Conservation (phyloP, 108 stramenopile species). For the Poteriospumella lacustris region DNA sequence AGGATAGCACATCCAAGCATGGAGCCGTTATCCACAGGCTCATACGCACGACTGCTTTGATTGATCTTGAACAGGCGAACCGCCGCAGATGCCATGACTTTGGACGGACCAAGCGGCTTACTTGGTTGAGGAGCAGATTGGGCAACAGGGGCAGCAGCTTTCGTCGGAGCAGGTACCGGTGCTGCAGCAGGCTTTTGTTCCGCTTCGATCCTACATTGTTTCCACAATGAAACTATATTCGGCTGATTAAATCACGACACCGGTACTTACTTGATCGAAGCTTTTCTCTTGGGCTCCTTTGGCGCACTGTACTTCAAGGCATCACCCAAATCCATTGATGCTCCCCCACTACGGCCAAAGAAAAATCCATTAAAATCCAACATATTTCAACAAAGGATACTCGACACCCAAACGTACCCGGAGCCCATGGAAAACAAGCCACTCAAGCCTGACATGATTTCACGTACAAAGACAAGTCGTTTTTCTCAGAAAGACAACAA, state of each 20-base stretch:
- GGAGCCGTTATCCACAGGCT: neutral
- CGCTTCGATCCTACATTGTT: too few relatives aligned
- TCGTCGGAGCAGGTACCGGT: neutral
- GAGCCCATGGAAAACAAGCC: too few relatives aligned
- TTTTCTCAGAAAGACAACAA: too few relatives aligned
- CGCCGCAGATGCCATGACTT: slow-evolving; percentile 1
- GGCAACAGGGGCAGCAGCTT: neutral
- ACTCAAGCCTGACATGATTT: too few relatives aligned
- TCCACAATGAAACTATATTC: too few relatives aligned
- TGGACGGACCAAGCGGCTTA: neutral
- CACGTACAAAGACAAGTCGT: too few relatives aligned
- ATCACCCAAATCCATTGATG: neutral
- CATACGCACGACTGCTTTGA: neutral
- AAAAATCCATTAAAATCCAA: too few relatives aligned
- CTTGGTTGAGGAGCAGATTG: neutral
- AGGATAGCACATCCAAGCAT: neutral
- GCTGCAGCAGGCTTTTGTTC: neutral
- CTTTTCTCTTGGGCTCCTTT: neutral
- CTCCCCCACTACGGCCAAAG: too few relatives aligned
- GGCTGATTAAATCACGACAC: neutral
- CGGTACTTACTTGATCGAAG: neutral
- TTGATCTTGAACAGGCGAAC: slow-evolving; percentile 4
- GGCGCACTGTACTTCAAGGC: neutral
- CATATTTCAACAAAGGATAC: too few relatives aligned
- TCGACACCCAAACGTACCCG: too few relatives aligned